phyloP scores from a whole-genome alignment of 768 basidiomycete genomes.

The Pleurotus tuoliensis region DNA sequence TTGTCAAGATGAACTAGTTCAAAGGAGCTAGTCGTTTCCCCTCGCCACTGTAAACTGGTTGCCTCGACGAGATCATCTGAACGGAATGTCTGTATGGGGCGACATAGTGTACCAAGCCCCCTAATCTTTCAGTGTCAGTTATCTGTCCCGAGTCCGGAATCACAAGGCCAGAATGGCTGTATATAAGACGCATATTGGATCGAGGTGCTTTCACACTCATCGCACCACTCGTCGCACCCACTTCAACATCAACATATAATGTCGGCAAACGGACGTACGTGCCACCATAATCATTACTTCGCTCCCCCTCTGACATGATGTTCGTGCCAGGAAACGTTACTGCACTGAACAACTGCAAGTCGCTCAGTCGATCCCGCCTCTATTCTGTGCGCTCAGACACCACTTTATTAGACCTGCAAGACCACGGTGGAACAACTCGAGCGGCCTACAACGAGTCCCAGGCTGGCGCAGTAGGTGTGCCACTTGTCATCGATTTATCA shows the following conservation, averaged over 20 bases:
- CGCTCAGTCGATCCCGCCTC: neutral
- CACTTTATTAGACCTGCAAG: conserved; percentile 24
- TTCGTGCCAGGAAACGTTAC: conserved; percentile 23
- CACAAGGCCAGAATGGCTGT: too few species aligned
- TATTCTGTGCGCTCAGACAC: neutral
- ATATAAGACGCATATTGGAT: neutral
- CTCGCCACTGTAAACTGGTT: neutral
- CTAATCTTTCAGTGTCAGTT: neutral
- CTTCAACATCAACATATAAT: neutral
- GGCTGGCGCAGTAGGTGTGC: conserved; percentile 9
- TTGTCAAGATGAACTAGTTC: neutral
- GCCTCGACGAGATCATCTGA: neutral
- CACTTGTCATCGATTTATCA: neutral
- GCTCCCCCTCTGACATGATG: neutral
- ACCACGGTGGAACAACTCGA: conserved; percentile 3
- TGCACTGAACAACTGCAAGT: conserved; percentile 44
- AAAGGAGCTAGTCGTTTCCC: neutral
- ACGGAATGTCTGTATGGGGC: neutral
- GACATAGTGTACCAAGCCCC: neutral
- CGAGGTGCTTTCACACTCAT: too few species aligned
- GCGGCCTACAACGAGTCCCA: conserved; percentile 31
- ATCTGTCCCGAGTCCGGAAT: too few species aligned
- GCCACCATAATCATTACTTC: neutral
- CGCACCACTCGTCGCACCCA: too few species aligned
- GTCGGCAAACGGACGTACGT: neutral